phyloP scores from a whole-genome alignment of 1,139 yeast genomes.

The Yamadazyma atmosphaerica region DNA sequence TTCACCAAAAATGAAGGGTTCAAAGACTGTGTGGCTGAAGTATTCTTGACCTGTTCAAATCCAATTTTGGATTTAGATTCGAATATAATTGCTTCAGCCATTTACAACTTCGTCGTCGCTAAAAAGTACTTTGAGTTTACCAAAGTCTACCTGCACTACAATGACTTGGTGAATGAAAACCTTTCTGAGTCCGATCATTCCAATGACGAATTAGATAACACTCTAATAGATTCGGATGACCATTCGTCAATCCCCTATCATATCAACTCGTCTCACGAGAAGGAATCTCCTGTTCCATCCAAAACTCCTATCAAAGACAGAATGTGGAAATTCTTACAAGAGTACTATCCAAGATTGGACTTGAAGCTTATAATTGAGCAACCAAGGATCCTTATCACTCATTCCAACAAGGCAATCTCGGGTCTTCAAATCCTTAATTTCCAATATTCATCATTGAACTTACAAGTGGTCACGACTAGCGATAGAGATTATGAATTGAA shows the following conservation, averaged over 20 bases:
- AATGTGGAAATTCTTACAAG: conserved; percentile 31
- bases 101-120: conserved; percentile 34
- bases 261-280: not conserved
- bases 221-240: conserved; percentile 5
- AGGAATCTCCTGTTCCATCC: not conserved
- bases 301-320: conserved; percentile 13
- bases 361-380: conserved; percentile 44
- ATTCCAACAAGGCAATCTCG: conserved; percentile 20
- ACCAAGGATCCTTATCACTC: conserved; percentile 41
- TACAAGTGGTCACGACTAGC: conserved; percentile 36
- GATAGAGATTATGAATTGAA: conserved; percentile 37
- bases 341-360: conserved; percentile 44
- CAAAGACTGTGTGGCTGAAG: conserved; percentile 36
- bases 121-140: conserved; percentile 32
- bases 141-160: conserved; percentile 17
- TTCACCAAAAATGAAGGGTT: conserved; percentile 37
- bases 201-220: conserved; percentile 8
- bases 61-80: conserved; percentile 52
- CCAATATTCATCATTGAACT: conserved; percentile 39
- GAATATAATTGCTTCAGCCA: conserved; percentile 40
- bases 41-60: conserved; percentile 47
- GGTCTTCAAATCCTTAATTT: conserved; percentile 32
- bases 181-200: conserved; percentile 8
- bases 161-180: conserved; percentile 10
- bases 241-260: not conserved